phyloP scores from a whole-genome alignment of 768 basidiomycete species.

The Nevesoporus exiguus region DNA sequence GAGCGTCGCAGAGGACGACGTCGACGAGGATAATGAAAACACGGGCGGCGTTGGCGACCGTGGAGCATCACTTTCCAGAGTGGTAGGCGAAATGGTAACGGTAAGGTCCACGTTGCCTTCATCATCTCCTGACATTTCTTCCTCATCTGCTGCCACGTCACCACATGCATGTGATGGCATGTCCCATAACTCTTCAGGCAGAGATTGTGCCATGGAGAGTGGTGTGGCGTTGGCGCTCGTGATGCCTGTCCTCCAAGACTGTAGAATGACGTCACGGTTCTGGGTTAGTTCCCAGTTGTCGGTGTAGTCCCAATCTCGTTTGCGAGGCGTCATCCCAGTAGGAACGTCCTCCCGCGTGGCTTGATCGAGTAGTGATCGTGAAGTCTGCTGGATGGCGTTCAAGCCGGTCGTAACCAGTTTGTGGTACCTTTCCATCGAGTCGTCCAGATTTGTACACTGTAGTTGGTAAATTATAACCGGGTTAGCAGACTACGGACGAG shows the following conservation, averaged over 20 bases:
- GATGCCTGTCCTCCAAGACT: conserved; percentile 43
- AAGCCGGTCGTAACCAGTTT: conserved; percentile 43
- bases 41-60: conserved; percentile 22
- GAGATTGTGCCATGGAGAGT: conserved; percentile 35
- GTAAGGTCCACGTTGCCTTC: conserved; percentile 20
- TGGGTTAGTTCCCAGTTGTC: conserved; percentile 73
- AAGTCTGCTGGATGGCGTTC: conserved; percentile 46
- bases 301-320: conserved; percentile 65
- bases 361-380: conserved; percentile 49
- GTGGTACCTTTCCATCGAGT: conserved; percentile 43
- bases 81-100: conserved; percentile 11
- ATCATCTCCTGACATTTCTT: conserved; percentile 17
- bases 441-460: conserved; percentile 42
- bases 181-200: conserved; percentile 30
- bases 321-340: conserved; percentile 74
- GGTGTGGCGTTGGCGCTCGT: conserved; percentile 35
- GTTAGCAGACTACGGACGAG: background rate
- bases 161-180: conserved; percentile 17
- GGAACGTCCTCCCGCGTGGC: conserved; percentile 61
- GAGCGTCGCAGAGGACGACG: conserved; percentile 37
- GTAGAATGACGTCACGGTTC: conserved; percentile 57
- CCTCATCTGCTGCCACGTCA: conserved; percentile 18
- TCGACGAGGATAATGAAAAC: conserved; percentile 37
- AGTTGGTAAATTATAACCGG: background rate
- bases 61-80: conserved; percentile 2